These are phyloP conservation scores for Pythium vanterpoolii DNA, from an alignment of 352 stramenopile species.

Conservation along the genomic window DNA sequence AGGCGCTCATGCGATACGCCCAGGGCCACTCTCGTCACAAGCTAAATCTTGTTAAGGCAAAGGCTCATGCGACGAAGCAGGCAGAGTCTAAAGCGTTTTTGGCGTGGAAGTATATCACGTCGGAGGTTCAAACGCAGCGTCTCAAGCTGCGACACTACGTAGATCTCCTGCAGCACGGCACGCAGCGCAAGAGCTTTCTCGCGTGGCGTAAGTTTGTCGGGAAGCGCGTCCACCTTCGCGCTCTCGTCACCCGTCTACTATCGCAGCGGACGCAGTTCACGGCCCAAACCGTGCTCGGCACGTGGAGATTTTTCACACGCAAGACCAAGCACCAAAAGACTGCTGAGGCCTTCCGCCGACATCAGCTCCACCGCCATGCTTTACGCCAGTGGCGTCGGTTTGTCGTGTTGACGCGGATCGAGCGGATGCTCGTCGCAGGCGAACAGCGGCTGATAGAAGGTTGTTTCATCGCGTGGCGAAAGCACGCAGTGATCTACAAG, in stretches of 20 bases:
- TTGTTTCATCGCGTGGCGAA: constrained; percentile 46
- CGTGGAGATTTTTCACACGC: constrained; percentile 23
- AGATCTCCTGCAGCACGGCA: constrained; percentile 33
- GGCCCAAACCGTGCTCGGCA: constrained; percentile 27
- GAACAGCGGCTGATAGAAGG: constrained; percentile 23
- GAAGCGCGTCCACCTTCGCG: constrained; percentile 18
- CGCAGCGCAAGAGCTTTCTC: constrained; percentile 36
- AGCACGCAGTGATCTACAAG: constrained; percentile 20
- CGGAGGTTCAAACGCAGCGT: neutral
- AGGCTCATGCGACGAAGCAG: neutral
- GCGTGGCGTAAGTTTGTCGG: constrained; percentile 31
- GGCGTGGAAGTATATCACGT: constrained; percentile 22
- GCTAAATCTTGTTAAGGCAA: neutral
- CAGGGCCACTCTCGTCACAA: neutral
- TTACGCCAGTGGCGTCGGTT: constrained; percentile 39
- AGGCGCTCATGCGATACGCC: neutral
- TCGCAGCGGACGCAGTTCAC: constrained; percentile 30
- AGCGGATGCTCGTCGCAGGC: constrained; percentile 42
- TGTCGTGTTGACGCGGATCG: constrained; percentile 44
- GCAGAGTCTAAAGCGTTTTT: neutral
- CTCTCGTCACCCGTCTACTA: constrained; percentile 27
- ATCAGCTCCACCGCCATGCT: neutral
- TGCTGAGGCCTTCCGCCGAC: neutral
- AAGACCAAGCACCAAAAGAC: constrained; percentile 15
- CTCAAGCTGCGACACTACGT: constrained; percentile 35